phyloP scores from a whole-genome alignment of 1,284 basidiomycete species.

The Pseudozyma sp. region DNA sequence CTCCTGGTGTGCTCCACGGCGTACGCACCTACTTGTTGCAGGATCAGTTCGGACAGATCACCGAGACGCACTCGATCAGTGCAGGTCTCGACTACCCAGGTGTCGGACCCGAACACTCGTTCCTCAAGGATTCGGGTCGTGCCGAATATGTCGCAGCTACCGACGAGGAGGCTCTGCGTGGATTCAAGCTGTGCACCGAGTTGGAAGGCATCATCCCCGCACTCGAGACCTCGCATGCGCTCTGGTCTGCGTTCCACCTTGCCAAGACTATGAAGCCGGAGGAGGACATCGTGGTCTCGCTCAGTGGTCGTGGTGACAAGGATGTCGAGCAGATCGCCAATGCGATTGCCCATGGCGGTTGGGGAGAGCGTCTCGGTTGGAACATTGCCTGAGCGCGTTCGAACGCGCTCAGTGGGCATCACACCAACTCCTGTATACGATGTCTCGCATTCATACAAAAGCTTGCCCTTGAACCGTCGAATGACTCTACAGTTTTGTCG shows the following conservation, averaged over 20 bases:
- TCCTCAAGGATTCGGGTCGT: constrained; percentile 91
- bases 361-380: constrained; percentile 65
- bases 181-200: constrained; percentile 91
- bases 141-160: constrained; percentile 94
- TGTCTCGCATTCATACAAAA: no score
- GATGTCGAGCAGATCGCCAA: constrained; percentile 92
- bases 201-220: constrained; percentile 98
- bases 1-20: constrained; percentile 94
- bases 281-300: constrained; percentile 81
- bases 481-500: no score
- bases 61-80: constrained; percentile 95
- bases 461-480: no score
- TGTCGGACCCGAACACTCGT: constrained; percentile 97
- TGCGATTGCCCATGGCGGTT: constrained; percentile 59
- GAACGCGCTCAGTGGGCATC: no score
- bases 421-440: background rate
- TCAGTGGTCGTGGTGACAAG: constrained; percentile 85
- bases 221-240: constrained; percentile 92
- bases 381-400: constrained; percentile 38
- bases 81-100: constrained; percentile 80
- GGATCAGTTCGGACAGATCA: constrained; percentile 87
- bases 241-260: constrained; percentile 88
- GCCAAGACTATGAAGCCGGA: constrained; percentile 88
- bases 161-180: constrained; percentile 90
- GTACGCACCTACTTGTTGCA: constrained; percentile 95